A percentile compares a stretch with the other conserved stretches of the same genome.
Conservation (phyloP, 1,284 basidiomycete species). For the Ustilago hordei region DNA sequence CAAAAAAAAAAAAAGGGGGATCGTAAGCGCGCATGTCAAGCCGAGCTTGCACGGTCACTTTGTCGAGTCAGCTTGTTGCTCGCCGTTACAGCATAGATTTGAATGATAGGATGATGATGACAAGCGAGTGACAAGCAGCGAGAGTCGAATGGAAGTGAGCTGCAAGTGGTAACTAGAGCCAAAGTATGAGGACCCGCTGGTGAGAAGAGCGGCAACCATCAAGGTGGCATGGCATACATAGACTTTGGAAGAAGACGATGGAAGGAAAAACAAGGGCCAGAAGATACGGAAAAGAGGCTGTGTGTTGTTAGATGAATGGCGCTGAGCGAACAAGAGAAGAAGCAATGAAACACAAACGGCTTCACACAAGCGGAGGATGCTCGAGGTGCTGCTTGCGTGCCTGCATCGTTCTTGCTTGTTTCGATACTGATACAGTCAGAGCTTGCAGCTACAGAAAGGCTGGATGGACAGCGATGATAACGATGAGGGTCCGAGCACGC, state of each 20-base stretch:
- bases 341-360: too few species aligned
- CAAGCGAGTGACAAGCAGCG: background rate
- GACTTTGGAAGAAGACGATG: background rate
- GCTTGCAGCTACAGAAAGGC: background rate
- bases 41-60: slow-evolving; percentile 2
- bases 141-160: background rate
- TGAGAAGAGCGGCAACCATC: background rate
- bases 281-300: background rate
- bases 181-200: background rate
- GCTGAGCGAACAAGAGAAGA: background rate
- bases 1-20: background rate
- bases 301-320: too few species aligned
- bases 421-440: background rate
- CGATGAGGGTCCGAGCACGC: background rate
- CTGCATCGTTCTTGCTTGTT: too few species aligned
- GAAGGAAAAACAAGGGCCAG: background rate
- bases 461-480: too few species aligned
- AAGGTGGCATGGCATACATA: background rate
- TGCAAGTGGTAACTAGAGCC: background rate
- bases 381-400: too few species aligned
- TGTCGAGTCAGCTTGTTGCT: background rate
- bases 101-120: background rate
- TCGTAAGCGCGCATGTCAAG: slow-evolving; percentile 6
- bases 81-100: background rate
- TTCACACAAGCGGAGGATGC: too few species aligned